A percentile compares a stretch with the other conserved stretches of the same genome.
Conservation (phyloP, 805 yeast genomes). For the Saturnispora bothae region DNA sequence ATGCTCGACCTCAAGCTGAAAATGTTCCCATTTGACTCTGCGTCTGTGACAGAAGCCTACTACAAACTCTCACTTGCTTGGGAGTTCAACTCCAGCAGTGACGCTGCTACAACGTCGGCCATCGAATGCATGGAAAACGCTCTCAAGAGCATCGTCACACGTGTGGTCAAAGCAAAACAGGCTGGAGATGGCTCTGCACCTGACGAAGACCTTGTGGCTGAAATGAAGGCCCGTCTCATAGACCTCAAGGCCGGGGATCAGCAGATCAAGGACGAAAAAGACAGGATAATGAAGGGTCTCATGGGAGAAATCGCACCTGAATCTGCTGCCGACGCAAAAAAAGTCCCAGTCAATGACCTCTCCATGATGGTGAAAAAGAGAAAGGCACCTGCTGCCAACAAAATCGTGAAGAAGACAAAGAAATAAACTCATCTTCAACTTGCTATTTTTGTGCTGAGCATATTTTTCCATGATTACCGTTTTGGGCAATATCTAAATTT, state of each 20-base stretch:
- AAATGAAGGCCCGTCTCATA: slow-evolving; percentile 43
- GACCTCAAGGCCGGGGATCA: slow-evolving; percentile 33
- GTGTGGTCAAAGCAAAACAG: slow-evolving; percentile 15
- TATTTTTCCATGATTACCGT: too few species aligned
- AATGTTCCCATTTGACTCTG: slow-evolving; percentile 40
- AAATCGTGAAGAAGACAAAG: slow-evolving; percentile 4
- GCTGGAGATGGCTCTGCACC: slow-evolving; percentile 13
- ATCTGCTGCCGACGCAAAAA: background rate
- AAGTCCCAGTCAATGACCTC: slow-evolving; percentile 3
- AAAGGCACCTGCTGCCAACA: background rate
- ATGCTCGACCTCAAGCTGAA: slow-evolving; percentile 45
- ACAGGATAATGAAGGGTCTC: slow-evolving; percentile 7
- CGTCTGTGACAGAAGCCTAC: slow-evolving; percentile 65
- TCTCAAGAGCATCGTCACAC: slow-evolving; percentile 34
- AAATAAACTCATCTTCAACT: too few species aligned
- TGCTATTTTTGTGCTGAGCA: too few species aligned
- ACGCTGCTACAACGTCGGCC: slow-evolving; percentile 47
- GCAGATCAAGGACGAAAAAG: slow-evolving; percentile 6
- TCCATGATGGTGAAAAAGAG: slow-evolving; percentile 7
- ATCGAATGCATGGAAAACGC: slow-evolving; percentile 31
- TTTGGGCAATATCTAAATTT: too few species aligned
- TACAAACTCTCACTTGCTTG: slow-evolving; percentile 71
- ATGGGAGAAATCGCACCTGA: slow-evolving; percentile 1
- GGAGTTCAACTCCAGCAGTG: slow-evolving; percentile 44
- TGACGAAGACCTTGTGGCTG: slow-evolving; percentile 39